Percentiles rank a stretch among this genome's conserved stretches.
These are phyloP conservation scores for Coniochaeta sp. DNA, from an alignment of 2,329 filamentous ascomycete species.

Conservation along the genomic window DNA sequence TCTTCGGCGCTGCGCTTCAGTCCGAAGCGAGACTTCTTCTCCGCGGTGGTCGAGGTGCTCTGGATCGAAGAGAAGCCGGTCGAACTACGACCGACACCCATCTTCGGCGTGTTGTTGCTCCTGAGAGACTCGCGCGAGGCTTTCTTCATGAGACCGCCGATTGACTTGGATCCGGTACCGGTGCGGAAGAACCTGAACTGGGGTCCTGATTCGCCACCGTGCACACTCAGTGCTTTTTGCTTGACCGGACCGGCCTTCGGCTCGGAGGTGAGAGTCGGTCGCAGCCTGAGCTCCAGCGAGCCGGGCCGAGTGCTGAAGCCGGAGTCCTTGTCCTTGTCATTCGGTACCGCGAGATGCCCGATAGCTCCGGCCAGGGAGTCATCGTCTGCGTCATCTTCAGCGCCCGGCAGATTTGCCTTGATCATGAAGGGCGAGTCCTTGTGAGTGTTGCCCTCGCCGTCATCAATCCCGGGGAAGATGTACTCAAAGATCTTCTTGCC, in stretches of 20 bases:
- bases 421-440: slow-evolving; percentile 55
- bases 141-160: slow-evolving; percentile 44
- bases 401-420: slow-evolving; percentile 35
- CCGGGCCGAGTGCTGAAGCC: slow-evolving; percentile 55
- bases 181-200: slow-evolving; percentile 46
- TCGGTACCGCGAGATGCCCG: slow-evolving; percentile 26
- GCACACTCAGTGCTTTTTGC: slow-evolving; percentile 41
- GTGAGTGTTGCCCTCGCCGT: slow-evolving; percentile 30
- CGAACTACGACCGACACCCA: slow-evolving; percentile 36
- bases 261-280: slow-evolving; percentile 68
- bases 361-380: slow-evolving; percentile 31
- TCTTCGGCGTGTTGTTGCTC: slow-evolving; percentile 27
- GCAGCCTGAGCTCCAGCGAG: slow-evolving; percentile 73
- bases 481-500: slow-evolving; percentile 94
- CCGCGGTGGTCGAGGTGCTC: slow-evolving; percentile 11
- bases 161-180: slow-evolving; percentile 33
- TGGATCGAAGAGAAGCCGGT: slow-evolving; percentile 36
- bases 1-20: slow-evolving; percentile 37
- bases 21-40: slow-evolving; percentile 48
- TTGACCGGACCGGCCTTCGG: slow-evolving; percentile 25
- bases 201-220: slow-evolving; percentile 40
- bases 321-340: slow-evolving; percentile 38
- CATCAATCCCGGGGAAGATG: slow-evolving; percentile 81
- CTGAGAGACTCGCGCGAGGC: slow-evolving; percentile 52
- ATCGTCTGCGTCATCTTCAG: slow-evolving; percentile 45